A percentile compares a stretch with the other conserved stretches of the same genome.
phyloP scores from a whole-genome alignment of 2,329 filamentous ascomycete species.

The Phaeosphaeriaceae sp. region DNA sequence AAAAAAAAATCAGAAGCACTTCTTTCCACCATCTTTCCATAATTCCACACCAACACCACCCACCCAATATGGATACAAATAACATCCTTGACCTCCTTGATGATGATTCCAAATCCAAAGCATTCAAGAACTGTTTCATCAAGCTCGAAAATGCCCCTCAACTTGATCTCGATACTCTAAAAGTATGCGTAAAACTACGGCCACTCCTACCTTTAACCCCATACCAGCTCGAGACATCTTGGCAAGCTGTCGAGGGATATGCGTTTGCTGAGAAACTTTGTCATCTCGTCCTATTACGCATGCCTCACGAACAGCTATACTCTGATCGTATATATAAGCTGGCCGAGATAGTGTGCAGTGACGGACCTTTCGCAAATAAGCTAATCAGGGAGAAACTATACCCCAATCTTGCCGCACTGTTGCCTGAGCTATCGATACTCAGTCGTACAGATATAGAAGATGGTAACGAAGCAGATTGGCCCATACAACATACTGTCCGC shows the following conservation, averaged over 20 bases:
- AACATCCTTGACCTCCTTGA: constrained; percentile 31
- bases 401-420: constrained; percentile 1
- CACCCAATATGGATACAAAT: constrained; percentile 16
- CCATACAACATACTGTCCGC: constrained; percentile 11
- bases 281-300: constrained; percentile 23
- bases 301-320: constrained; percentile 18
- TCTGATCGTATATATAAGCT: constrained; percentile 30
- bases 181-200: constrained; percentile 28
- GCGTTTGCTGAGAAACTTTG: constrained; percentile 13
- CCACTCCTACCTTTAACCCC: constrained; percentile 2
- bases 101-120: constrained; percentile 21
- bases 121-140: constrained; percentile 30
- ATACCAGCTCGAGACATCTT: neutral
- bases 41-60: neutral
- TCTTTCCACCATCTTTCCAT: too few relatives aligned
- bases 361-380: constrained; percentile 18
- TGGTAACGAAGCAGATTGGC: neutral
- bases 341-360: constrained; percentile 30
- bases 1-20: too few relatives aligned
- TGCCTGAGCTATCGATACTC: neutral
- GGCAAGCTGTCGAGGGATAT: neutral
- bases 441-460: neutral
- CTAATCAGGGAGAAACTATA: constrained; percentile 20
- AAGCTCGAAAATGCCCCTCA: constrained; percentile 19
- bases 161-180: constrained; percentile 29